These are phyloP conservation scores for Fermentozyma sake DNA, from an alignment of 1,139 yeast genomes.

Conservation along the genomic window DNA sequence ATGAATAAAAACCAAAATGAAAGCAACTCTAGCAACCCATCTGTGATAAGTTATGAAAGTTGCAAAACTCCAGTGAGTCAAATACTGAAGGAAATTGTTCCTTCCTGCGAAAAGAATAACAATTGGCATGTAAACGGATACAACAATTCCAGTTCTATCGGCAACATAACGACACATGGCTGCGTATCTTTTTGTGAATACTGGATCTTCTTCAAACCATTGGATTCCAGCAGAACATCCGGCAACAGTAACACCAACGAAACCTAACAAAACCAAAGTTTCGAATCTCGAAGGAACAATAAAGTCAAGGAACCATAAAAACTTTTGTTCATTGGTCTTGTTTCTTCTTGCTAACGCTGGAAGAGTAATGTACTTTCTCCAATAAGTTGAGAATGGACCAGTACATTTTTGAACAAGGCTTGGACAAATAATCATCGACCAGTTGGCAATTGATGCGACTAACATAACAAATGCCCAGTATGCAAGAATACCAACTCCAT, in stretches of 20 bases:
- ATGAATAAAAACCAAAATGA: constrained; percentile 27
- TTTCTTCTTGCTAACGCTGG: constrained; percentile 26
- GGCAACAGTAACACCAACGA: constrained; percentile 7
- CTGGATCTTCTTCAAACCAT: constrained; percentile 20
- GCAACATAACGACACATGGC: constrained; percentile 26
- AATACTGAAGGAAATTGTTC: constrained; percentile 39
- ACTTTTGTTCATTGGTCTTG: constrained; percentile 19
- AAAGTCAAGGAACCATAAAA: constrained; percentile 16
- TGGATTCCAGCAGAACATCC: constrained; percentile 17
- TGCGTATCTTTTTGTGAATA: constrained; percentile 10
- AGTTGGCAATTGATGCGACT: constrained; percentile 36
- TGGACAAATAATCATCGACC: constrained; percentile 30
- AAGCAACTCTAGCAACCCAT: constrained; percentile 33
- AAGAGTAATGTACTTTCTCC: constrained; percentile 26
- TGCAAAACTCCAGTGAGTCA: constrained; percentile 35
- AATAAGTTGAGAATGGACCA: constrained; percentile 18
- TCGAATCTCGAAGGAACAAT: constrained; percentile 14
- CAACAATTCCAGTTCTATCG: constrained; percentile 32
- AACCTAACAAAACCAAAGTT: constrained; percentile 15
- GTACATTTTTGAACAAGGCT: constrained; percentile 16
- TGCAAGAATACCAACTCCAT: constrained; percentile 46
- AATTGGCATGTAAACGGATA: constrained; percentile 28
- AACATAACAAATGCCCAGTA: constrained; percentile 47
- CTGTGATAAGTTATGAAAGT: constrained; percentile 35
- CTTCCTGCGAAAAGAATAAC: constrained; percentile 41